phyloP scores from a whole-genome alignment of 768 basidiomycete species.

The Psilocybe subaeruginosa region DNA sequence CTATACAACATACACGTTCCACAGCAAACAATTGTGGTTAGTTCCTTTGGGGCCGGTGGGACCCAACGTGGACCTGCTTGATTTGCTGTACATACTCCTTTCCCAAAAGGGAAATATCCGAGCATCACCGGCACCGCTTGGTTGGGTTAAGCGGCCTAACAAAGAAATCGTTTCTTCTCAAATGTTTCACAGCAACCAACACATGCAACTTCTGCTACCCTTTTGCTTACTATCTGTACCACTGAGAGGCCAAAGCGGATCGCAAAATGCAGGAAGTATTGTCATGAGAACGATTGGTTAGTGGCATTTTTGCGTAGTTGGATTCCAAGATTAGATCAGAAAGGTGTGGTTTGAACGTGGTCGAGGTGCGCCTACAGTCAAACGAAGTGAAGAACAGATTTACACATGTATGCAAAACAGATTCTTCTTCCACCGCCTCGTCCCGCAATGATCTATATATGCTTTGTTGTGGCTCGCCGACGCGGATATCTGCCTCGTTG shows the following conservation, averaged over 20 bases:
- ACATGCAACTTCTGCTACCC: background rate
- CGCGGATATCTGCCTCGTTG: conserved; percentile 24
- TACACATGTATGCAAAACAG: conserved; percentile 18
- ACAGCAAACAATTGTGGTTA: background rate
- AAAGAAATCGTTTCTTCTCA: background rate
- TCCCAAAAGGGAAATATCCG: background rate
- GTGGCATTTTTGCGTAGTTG: background rate
- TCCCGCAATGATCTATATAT: conserved; percentile 15
- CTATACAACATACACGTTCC: background rate
- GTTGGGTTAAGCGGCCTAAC: background rate
- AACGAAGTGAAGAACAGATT: conserved; percentile 7
- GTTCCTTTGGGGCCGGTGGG: background rate
- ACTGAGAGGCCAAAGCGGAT: background rate
- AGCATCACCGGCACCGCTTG: background rate
- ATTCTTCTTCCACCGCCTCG: conserved; percentile 19
- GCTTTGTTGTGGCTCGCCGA: conserved; percentile 5
- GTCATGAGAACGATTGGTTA: background rate
- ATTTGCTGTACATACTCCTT: background rate
- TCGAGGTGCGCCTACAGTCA: conserved; percentile 7
- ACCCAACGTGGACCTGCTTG: background rate
- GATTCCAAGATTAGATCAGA: conserved; percentile 3
- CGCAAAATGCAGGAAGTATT: background rate
- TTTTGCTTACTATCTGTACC: background rate
- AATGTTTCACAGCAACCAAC: background rate
- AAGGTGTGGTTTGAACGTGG: conserved; percentile 1